A percentile compares a stretch with the other conserved stretches of the same genome.
Evolutionary conservation across 108 stramenopile genomes (phyloP).

Genomic region (Conticribra guillardii): DNA sequence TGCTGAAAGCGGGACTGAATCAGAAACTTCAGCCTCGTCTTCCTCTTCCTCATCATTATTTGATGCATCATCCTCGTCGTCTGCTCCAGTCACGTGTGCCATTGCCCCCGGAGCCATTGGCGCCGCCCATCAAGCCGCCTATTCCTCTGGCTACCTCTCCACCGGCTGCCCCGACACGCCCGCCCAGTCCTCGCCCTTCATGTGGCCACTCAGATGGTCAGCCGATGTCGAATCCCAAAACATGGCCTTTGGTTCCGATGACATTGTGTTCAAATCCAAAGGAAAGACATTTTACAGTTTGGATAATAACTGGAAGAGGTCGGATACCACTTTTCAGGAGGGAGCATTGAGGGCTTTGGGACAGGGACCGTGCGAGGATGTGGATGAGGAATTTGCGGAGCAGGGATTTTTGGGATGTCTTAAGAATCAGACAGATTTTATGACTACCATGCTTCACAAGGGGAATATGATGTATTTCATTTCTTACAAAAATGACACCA

Average conservation of each 20-base stretch:
- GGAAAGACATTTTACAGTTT: slow-evolving; percentile 52
- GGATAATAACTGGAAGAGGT: slow-evolving; percentile 63
- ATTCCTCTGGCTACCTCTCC: slow-evolving; percentile 32
- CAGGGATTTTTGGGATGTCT: slow-evolving; percentile 31
- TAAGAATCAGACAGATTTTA: slow-evolving; percentile 36
- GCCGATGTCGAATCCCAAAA: slow-evolving; percentile 43
- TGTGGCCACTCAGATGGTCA: slow-evolving; percentile 61
- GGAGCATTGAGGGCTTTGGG: slow-evolving; percentile 47
- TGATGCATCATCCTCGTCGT: background rate
- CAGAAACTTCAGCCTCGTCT: slow-evolving; percentile 15
- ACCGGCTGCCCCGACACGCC: slow-evolving; percentile 46
- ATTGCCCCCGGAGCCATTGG: slow-evolving; percentile 53
- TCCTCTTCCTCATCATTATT: background rate
- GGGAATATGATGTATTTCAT: slow-evolving; percentile 56
- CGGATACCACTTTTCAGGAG: slow-evolving; percentile 41
- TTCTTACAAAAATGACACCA: slow-evolving; percentile 36
- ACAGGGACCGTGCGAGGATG: slow-evolving; percentile 50
- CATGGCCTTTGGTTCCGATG: slow-evolving; percentile 54
- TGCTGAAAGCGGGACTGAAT: background rate
- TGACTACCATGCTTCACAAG: slow-evolving; percentile 60
- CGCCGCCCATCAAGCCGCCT: slow-evolving; percentile 60
- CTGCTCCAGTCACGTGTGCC: background rate
- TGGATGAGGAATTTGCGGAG: slow-evolving; percentile 25
- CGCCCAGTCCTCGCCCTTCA: slow-evolving; percentile 54
- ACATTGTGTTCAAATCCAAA: slow-evolving; percentile 24